These are phyloP conservation scores for Aspergillus sp. DNA, from an alignment of 2,329 filamentous ascomycete species.

Conservation along the genomic window DNA sequence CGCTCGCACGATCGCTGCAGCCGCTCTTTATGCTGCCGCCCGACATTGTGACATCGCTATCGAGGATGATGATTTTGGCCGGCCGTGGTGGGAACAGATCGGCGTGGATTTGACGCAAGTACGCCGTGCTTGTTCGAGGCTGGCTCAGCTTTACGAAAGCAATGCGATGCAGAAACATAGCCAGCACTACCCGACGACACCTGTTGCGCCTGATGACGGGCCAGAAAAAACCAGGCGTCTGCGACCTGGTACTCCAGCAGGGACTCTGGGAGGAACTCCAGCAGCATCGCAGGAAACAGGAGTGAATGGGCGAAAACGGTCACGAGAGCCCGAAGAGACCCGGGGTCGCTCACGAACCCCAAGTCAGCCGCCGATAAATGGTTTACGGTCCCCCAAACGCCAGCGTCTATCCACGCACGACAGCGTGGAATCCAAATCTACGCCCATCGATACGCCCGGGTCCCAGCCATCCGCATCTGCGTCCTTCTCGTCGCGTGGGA, in stretches of 20 bases:
- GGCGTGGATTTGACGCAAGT: constrained; percentile 63
- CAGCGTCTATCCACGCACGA: constrained; percentile 11
- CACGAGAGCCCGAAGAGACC: constrained; percentile 24
- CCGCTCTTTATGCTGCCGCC: constrained; percentile 77
- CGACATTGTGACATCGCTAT: constrained; percentile 65
- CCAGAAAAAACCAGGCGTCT: constrained; percentile 30
- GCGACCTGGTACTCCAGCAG: constrained; percentile 19
- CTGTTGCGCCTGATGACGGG: constrained; percentile 22
- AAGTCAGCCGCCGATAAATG: constrained; percentile 11
- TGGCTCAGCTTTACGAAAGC: constrained; percentile 50
- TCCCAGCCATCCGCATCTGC: background rate
- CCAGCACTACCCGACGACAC: constrained; percentile 34
- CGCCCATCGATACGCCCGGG: constrained; percentile 13
- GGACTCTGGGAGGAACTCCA: constrained; percentile 2
- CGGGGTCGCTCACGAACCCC: constrained; percentile 4
- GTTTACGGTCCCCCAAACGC: constrained; percentile 29
- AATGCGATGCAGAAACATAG: constrained; percentile 35
- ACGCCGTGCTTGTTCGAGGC: constrained; percentile 61
- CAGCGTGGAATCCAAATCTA: constrained; percentile 1
- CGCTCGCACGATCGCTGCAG: constrained; percentile 71
- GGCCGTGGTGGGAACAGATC: constrained; percentile 79
- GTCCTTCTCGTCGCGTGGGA: background rate
- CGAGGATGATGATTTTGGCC: constrained; percentile 60
- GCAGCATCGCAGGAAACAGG: constrained; percentile 6
- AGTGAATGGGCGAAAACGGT: constrained; percentile 30